Percentiles rank a stretch among this genome's conserved stretches.
phyloP scores from a whole-genome alignment of 495 filamentous ascomycete species.

The Aspergillus leporis region DNA sequence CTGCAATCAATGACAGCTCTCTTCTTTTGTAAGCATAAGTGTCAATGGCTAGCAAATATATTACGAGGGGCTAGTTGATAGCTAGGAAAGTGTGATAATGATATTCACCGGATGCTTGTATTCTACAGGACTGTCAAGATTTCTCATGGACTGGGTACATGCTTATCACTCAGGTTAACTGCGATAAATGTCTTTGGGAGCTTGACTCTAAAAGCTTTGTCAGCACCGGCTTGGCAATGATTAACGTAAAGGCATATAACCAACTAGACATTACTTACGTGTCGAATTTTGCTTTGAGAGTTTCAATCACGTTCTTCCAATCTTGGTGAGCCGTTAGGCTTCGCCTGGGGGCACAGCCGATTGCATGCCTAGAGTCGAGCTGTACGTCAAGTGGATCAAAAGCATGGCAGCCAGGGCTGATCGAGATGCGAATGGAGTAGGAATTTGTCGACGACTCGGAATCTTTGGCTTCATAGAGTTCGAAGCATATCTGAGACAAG shows the following conservation, averaged over 20 bases:
- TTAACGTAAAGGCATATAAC: background rate
- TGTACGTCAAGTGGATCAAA: constrained; percentile 95
- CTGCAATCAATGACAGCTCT: too few relatives aligned
- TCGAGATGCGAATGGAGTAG: constrained; percentile 93
- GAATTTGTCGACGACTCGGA: constrained; percentile 71
- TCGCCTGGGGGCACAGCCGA: constrained; percentile 84
- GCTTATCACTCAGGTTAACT: constrained; percentile 79
- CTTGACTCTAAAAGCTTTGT: constrained; percentile 67
- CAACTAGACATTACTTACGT: constrained; percentile 58
- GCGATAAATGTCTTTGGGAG: constrained; percentile 91
- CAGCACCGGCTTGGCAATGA: constrained; percentile 11
- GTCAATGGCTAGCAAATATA: too few relatives aligned
- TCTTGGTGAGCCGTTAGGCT: constrained; percentile 90
- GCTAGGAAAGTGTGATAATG: too few relatives aligned
- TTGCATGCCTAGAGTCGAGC: constrained; percentile 91
- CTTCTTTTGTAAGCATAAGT: too few relatives aligned
- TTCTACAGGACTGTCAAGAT: background rate
- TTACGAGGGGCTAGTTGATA: too few relatives aligned
- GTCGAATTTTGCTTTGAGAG: constrained; percentile 88
- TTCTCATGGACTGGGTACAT: constrained; percentile 24
- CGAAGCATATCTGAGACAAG: constrained; percentile 95
- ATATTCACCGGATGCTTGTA: too few relatives aligned
- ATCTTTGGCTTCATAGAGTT: constrained; percentile 92
- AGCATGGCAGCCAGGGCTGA: constrained; percentile 92
- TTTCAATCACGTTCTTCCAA: constrained; percentile 95